Evolutionary conservation across 108 stramenopile species (phyloP).

Genomic region (Cylindrotheca closterium): DNA sequence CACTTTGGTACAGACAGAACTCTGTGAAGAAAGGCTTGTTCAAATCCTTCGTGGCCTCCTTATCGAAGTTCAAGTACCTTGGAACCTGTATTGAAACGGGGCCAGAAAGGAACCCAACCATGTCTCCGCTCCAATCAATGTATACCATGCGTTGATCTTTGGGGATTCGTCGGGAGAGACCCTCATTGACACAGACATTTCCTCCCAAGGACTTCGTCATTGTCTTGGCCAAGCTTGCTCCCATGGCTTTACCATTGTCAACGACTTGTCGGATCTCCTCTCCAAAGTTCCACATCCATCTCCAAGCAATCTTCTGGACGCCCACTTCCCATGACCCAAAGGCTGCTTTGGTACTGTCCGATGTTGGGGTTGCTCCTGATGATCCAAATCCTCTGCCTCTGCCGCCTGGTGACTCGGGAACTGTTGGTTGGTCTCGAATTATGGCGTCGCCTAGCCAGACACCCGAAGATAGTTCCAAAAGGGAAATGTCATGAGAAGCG

Average conservation of each 20-base stretch:
- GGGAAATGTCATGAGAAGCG: constrained; percentile 38
- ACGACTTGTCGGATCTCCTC: constrained; percentile 49
- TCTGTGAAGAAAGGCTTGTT: constrained; percentile 50
- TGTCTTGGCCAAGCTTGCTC: constrained; percentile 11
- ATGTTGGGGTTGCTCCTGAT: constrained; percentile 6
- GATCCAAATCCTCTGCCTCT: constrained; percentile 32
- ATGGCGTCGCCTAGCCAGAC: constrained; percentile 77
- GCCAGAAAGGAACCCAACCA: constrained; percentile 36
- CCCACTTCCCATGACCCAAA: constrained; percentile 72
- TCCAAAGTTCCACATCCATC: constrained; percentile 74
- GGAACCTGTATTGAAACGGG: constrained; percentile 36
- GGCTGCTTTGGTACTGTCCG: constrained; percentile 11
- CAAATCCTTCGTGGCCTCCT: background rate
- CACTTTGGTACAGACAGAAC: constrained; percentile 39
- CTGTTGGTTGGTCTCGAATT: constrained; percentile 51
- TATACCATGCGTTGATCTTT: constrained; percentile 51
- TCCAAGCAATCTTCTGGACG: constrained; percentile 73
- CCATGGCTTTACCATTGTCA: constrained; percentile 40
- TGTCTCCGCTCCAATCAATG: constrained; percentile 43
- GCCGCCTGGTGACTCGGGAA: constrained; percentile 20
- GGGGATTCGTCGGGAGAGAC: constrained; percentile 40
- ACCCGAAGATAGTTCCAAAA: constrained; percentile 67
- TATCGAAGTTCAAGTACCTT: constrained; percentile 41
- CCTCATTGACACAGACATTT: constrained; percentile 40
- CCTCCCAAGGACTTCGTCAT: constrained; percentile 28